Base-by-base conservation (phyloP, 352 stramenopile species). In the Elongisporangium undulatum region DNA sequence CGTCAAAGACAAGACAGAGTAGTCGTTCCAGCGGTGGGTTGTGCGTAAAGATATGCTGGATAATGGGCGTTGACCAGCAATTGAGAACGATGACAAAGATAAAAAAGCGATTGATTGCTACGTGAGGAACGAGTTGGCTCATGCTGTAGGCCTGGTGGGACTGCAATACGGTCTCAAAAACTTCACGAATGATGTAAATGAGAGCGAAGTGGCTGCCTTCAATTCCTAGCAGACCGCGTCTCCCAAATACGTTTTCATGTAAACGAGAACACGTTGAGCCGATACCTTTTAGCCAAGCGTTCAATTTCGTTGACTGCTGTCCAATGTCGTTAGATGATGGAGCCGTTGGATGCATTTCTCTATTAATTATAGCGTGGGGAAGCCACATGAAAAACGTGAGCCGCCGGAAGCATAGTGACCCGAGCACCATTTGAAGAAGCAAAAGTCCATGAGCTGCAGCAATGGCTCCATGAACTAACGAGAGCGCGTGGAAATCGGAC, bases 61-160 rank as follows among this genome's bases (percentile, higher is more conserved):
- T 58, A 17, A 72, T 53, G n/a, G 65, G 65, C 1, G 67, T 63
- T 0, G 61, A 75, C 72, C 68, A 77, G 23, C 72, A 75, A 39
- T 75, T 77, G 12, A 72, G 21, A 39, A 74, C 56, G 0, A 80
- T 51, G 12, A 77, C 53, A 3, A 24, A 17, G 1, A 74, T 67
- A 41, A 73, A 75, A 15, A 76, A 69, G n/a, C 72, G 63, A 22
- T 81, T 72, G 8, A 81, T 56, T 60, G 67, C 75, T 17, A 68
- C 19, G 16, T 64, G 64, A 26, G 67, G 64, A 2, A 74, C 39
- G 12, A 67, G 62, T 22, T 23, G 50, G 49, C 69, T 78, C 59
- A 81, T 67, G 0, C 61, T 60, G 10, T 70, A 67, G 13, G 67
- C 67, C 53, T 81, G 64, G 38, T 49, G 41, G 1, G 64, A 67